phyloP scores from a whole-genome alignment of 768 basidiomycete genomes.

The Serpula lacrymans region DNA sequence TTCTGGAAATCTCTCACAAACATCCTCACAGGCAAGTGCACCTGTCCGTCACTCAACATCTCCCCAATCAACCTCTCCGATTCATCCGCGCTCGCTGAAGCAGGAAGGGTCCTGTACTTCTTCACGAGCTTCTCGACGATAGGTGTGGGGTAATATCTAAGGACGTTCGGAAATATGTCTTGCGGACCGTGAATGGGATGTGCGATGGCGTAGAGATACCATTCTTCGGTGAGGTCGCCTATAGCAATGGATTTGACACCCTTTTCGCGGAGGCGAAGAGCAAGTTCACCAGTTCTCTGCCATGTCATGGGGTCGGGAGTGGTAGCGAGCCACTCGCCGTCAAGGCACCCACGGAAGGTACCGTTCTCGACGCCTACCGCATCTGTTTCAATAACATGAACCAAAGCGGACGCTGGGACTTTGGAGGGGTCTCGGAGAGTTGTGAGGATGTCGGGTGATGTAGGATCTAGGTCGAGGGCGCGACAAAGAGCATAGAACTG shows the following conservation, averaged over 20 bases:
- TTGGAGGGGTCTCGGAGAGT: slow-evolving; percentile 47
- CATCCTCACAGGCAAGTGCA: slow-evolving; percentile 63
- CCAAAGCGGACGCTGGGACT: slow-evolving; percentile 49
- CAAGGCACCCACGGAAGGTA: slow-evolving; percentile 67
- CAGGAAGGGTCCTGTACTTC: slow-evolving; percentile 39
- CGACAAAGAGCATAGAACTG: slow-evolving; percentile 65
- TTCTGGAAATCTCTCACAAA: slow-evolving; percentile 56
- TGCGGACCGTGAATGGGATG: slow-evolving; percentile 47
- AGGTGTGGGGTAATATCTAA: slow-evolving; percentile 55
- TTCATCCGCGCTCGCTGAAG: slow-evolving; percentile 41
- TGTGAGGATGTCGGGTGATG: slow-evolving; percentile 44
- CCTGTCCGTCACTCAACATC: slow-evolving; percentile 59
- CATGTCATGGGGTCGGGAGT: slow-evolving; percentile 61
- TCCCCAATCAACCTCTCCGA: slow-evolving; percentile 50
- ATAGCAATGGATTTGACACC: slow-evolving; percentile 60
- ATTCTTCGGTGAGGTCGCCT: slow-evolving; percentile 73
- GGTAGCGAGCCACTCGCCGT: slow-evolving; percentile 53
- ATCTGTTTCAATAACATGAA: slow-evolving; percentile 56
- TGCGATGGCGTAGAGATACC: slow-evolving; percentile 74
- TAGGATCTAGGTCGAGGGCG: slow-evolving; percentile 53
- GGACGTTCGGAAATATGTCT: slow-evolving; percentile 57
- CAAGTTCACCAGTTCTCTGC: slow-evolving; percentile 62
- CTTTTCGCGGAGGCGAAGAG: slow-evolving; percentile 46
- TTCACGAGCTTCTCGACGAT: slow-evolving; percentile 44
- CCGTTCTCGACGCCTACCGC: slow-evolving; percentile 48